phyloP scores from a whole-genome alignment of 225 moss, liverwort and hornwort genomes.

The Physcomitrium patens region DNA sequence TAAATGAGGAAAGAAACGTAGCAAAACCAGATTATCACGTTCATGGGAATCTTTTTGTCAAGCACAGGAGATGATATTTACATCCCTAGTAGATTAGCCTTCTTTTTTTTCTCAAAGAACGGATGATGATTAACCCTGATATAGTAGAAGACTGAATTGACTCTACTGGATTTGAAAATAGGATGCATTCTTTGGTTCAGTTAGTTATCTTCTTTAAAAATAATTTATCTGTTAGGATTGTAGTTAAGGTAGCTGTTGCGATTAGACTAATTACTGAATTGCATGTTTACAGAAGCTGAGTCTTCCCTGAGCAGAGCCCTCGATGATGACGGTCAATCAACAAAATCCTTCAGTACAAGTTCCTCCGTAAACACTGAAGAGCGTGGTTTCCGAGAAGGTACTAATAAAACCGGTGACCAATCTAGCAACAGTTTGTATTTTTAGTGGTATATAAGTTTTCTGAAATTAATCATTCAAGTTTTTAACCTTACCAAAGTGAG shows the following conservation, averaged over 20 bases:
- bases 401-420: slow-evolving; percentile 30
- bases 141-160: too few species aligned
- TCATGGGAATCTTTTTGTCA: too few species aligned
- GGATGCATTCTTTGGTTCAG: too few species aligned
- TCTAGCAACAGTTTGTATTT: slow-evolving; percentile 8
- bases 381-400: slow-evolving; percentile 37
- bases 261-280: slow-evolving; percentile 1
- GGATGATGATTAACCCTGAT: too few species aligned
- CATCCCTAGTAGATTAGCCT: too few species aligned
- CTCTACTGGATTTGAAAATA: too few species aligned
- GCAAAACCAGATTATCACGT: neutral
- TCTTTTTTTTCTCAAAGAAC: too few species aligned
- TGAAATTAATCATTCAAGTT: neutral
- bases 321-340: slow-evolving; percentile 52
- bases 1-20: neutral
- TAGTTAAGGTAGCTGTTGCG: neutral
- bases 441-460: neutral
- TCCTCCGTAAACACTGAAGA: slow-evolving; percentile 43
- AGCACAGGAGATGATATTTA: too few species aligned
- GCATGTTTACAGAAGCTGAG: slow-evolving; percentile 46
- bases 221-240: neutral
- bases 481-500: slow-evolving; percentile 9
- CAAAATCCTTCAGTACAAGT: slow-evolving; percentile 41
- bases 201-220: neutral
- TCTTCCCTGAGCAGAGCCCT: slow-evolving; percentile 52